Conservation (phyloP, 176 grass and related monocot species). For the Rhynchospora pubera region DNA sequence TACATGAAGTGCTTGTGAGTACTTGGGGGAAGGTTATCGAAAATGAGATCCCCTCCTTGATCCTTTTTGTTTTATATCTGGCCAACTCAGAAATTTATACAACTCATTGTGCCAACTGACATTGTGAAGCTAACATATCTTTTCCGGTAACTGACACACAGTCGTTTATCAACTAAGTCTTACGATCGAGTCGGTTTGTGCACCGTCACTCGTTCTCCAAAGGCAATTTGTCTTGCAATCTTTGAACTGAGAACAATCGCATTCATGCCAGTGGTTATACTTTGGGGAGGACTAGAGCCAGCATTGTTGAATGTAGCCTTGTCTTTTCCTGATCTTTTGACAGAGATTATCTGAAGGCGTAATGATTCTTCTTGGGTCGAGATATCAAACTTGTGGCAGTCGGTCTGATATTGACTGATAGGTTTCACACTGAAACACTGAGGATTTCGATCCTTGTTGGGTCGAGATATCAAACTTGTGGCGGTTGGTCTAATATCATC, state of each 20-base stretch:
- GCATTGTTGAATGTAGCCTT: no score
- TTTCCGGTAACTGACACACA: constrained; percentile 80
- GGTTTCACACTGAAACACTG: no score
- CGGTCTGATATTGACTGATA: no score
- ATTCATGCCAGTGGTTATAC: constrained; percentile 60
- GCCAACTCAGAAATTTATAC: constrained; percentile 63
- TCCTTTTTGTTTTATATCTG: constrained; percentile 55
- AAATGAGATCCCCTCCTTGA: constrained; percentile 68
- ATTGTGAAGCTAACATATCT: constrained; percentile 59
- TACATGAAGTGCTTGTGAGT: constrained; percentile 82
- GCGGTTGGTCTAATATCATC: no score
- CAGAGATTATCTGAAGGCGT: no score
- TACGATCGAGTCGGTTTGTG: constrained; percentile 51
- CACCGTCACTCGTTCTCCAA: constrained; percentile 66
- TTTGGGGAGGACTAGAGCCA: no score
- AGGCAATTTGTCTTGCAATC: constrained; percentile 65
- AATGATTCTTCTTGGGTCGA: no score
- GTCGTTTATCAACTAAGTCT: constrained; percentile 53
- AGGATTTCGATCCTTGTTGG: no score
- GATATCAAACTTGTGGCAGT: no score
- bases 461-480: no score
- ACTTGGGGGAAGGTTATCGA: constrained; percentile 72
- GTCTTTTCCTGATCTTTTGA: no score
- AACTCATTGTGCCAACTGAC: constrained; percentile 61
- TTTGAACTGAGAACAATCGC: constrained; percentile 70